Evolutionary conservation across 2,329 filamentous ascomycete genomes (phyloP).

Genomic region (Sarocladiaceae sp.): DNA sequence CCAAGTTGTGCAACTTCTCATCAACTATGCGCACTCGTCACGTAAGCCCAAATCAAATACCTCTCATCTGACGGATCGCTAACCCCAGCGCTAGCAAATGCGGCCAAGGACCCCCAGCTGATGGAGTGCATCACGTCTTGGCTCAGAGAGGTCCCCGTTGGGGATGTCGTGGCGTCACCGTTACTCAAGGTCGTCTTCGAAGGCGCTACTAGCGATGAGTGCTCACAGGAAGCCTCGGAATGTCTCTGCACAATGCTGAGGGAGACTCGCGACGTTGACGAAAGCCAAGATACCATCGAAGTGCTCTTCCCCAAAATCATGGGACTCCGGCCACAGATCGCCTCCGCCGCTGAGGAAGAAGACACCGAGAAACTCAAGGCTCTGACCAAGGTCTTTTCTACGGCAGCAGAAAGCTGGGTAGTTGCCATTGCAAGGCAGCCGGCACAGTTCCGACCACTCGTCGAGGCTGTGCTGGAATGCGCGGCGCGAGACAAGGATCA

Average conservation of each 20-base stretch:
- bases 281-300: conserved; percentile 76
- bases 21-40: conserved; percentile 87
- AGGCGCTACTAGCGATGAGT: conserved; percentile 66
- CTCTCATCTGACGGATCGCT: conserved; percentile 13
- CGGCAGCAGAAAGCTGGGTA: conserved; percentile 92
- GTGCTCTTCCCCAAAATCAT: conserved; percentile 76
- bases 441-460: conserved; percentile 71
- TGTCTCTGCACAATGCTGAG: conserved; percentile 87
- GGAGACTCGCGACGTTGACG: conserved; percentile 91
- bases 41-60: conserved; percentile 46
- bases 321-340: conserved; percentile 68
- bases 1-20: conserved; percentile 79
- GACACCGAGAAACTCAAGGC: conserved; percentile 83
- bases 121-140: conserved; percentile 96
- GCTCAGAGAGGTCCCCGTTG: conserved; percentile 85
- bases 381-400: conserved; percentile 82
- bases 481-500: conserved; percentile 79
- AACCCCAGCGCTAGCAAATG: conserved; percentile 47
- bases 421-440: conserved; percentile 84
- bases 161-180: conserved; percentile 76
- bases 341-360: conserved; percentile 67
- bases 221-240: conserved; percentile 84
- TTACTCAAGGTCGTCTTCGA: conserved; percentile 75
- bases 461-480: conserved; percentile 89
- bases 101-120: conserved; percentile 80